These are phyloP conservation scores for Tephrocybe sp. DNA, from an alignment of 768 basidiomycete species.

Conservation along the genomic window DNA sequence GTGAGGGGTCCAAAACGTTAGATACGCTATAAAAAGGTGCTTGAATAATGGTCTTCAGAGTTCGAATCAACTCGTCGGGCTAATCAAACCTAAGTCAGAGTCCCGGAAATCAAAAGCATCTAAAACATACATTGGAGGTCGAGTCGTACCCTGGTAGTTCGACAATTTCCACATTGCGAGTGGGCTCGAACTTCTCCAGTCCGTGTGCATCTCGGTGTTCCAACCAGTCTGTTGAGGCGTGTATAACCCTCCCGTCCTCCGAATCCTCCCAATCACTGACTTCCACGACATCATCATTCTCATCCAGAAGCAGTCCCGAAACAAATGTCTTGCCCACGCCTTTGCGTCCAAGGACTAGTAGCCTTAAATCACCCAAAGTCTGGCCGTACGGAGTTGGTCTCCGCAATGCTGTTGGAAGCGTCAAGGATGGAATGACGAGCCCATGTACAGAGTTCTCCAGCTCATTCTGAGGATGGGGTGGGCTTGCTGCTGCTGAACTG, in stretches of 20 bases:
- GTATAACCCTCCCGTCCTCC: slow-evolving; percentile 42
- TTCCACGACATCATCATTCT: slow-evolving; percentile 71
- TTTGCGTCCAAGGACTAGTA: slow-evolving; percentile 53
- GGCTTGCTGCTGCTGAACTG: slow-evolving; percentile 70
- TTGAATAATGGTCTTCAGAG: slow-evolving; percentile 45
- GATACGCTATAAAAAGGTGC: slow-evolving; percentile 54
- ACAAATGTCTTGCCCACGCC: slow-evolving; percentile 46
- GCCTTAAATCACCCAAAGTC: slow-evolving; percentile 59
- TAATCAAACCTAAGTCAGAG: slow-evolving; percentile 18
- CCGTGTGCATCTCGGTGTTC: slow-evolving; percentile 67
- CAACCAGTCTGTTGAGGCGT: slow-evolving; percentile 72
- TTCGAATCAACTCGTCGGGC: slow-evolving; percentile 32
- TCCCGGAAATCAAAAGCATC: slow-evolving; percentile 1
- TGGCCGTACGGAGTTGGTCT: slow-evolving; percentile 69
- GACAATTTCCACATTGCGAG: slow-evolving; percentile 63
- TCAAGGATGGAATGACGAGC: slow-evolving; percentile 70
- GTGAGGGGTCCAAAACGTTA: slow-evolving; percentile 52
- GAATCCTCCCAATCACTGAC: slow-evolving; percentile 56
- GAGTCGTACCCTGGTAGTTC: slow-evolving; percentile 47
- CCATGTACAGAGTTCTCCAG: slow-evolving; percentile 44
- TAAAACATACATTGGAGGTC: slow-evolving; percentile 38
- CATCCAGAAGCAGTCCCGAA: slow-evolving; percentile 51
- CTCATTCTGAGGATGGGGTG: slow-evolving; percentile 48
- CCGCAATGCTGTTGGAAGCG: slow-evolving; percentile 59
- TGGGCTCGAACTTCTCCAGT: slow-evolving; percentile 64